Evolutionary conservation across 306 rosid genomes (phyloP), one percentile per base, ranked within the genome.

Genomic region (Lathyrus tuberosus): DNA sequence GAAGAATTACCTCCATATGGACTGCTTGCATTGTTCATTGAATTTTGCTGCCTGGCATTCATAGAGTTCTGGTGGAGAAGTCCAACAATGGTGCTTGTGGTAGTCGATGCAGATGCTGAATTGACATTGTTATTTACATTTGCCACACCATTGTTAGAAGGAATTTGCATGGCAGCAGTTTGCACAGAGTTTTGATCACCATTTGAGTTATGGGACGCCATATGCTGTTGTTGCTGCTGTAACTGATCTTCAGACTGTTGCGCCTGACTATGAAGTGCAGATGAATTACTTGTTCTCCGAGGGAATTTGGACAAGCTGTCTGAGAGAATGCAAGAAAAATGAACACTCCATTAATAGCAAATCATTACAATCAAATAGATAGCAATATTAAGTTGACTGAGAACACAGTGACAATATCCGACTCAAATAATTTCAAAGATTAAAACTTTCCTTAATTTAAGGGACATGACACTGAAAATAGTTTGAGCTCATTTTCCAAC

Each of bases 221-320:
- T 70, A 72, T 84, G 92, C 70, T 78, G 81, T 18, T 56, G 84
- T 49, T 72, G 84, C 69, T 65, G 89, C 14, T 86, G 90, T 63
- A 75, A 43, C 46, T 85, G 97, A 74, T 91, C 95, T 67, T 84
- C 96, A 1, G 85, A 46, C 75, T 77, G 91, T 52, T 81, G 98
- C 22, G 86, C 71, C 74, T 83, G 98, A 69, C 69, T 72, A 60
- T 74, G 90, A 83, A 79, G 77, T 72, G 88, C 92, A 71, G 89
- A 71, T 67, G 92, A 81, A 61, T 83, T 81, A 72, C 80, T 70
- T 2, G 96, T 88, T 81, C 94, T 87, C 67, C 99, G 81, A 64
- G 99, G 99, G 52, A 87, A 94, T 83, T 94, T 94, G 73, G 89
- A 85, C 76, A 94, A 83, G 80, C 99, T 91, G 63, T 94, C 99